Evolutionary conservation across 352 stramenopile species (phyloP).

Genomic region (Phytophthora niederhauseri): DNA sequence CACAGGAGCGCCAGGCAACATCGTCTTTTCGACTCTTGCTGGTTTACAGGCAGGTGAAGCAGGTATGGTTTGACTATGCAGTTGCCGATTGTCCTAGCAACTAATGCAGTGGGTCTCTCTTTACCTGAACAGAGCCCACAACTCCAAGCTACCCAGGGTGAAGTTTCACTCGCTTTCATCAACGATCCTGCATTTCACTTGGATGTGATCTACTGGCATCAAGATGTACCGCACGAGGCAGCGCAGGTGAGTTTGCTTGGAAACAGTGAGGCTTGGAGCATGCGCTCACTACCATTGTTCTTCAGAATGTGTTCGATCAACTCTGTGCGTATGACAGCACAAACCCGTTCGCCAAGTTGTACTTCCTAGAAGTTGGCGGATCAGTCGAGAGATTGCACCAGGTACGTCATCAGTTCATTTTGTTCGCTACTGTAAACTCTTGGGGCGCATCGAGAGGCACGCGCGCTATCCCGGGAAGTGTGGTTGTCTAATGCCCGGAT

Average conservation of each 20-base stretch:
- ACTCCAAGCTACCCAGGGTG: constrained; percentile 18
- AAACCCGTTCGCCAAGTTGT: constrained; percentile 51
- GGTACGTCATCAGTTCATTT: constrained; percentile 41
- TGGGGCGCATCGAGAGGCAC: constrained; percentile 23
- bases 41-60: constrained; percentile 36
- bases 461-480: background rate
- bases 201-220: constrained; percentile 61
- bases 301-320: constrained; percentile 48
- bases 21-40: constrained; percentile 41
- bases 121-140: constrained; percentile 21
- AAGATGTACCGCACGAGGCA: constrained; percentile 31
- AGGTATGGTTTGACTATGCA: constrained; percentile 21
- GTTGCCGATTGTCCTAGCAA: background rate
- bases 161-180: constrained; percentile 35
- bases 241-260: constrained; percentile 36
- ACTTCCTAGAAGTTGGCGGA: constrained; percentile 54
- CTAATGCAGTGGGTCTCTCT: constrained; percentile 2
- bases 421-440: constrained; percentile 32
- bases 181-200: constrained; percentile 39
- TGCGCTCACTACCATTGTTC: constrained; percentile 1
- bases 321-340: constrained; percentile 52
- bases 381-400: constrained; percentile 63
- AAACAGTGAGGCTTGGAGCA: background rate
- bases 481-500: constrained; percentile 19
- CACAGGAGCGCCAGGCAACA: constrained; percentile 22